A percentile compares a stretch with the other conserved stretches of the same genome.
Conservation (phyloP, 2,329 filamentous ascomycete genomes). For the Aspergillus costaricaensis region DNA sequence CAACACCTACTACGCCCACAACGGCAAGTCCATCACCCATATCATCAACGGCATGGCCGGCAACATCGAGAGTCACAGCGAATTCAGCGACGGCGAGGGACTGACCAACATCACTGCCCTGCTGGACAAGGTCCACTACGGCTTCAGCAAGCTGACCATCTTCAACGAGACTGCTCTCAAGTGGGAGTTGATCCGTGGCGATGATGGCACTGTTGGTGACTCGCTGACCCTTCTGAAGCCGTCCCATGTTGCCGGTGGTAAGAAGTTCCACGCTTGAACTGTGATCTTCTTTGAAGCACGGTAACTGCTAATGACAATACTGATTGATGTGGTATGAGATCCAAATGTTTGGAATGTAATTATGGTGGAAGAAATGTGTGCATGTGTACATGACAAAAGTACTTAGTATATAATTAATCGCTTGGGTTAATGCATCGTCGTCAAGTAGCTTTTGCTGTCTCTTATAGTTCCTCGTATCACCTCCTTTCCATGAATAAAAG, state of each 20-base stretch:
- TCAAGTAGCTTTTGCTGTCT: too few relatives aligned
- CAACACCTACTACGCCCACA: conserved; percentile 52
- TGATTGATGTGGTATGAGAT: background rate
- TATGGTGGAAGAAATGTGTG: background rate
- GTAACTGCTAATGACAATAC: too few relatives aligned
- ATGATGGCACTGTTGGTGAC: conserved; percentile 42
- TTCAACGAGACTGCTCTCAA: conserved; percentile 43
- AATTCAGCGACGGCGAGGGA: conserved; percentile 36
- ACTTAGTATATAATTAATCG: background rate
- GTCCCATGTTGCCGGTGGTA: background rate
- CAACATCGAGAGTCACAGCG: conserved; percentile 54
- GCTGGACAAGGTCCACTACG: conserved; percentile 51
- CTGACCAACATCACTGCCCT: conserved; percentile 48
- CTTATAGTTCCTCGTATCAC: too few relatives aligned
- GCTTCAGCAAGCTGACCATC: conserved; percentile 52
- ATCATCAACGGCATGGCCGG: conserved; percentile 58
- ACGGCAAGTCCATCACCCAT: conserved; percentile 53
- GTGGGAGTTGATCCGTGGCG: conserved; percentile 52
- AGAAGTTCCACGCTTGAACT: background rate
- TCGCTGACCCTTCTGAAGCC: conserved; percentile 40
- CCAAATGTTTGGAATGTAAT: background rate
- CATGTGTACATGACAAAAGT: background rate
- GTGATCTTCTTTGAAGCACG: too few relatives aligned
- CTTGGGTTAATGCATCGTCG: too few relatives aligned
- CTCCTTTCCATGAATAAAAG: too few relatives aligned